phyloP scores from a whole-genome alignment of 148 eudicot genomes.

The Beta vulgaris region DNA sequence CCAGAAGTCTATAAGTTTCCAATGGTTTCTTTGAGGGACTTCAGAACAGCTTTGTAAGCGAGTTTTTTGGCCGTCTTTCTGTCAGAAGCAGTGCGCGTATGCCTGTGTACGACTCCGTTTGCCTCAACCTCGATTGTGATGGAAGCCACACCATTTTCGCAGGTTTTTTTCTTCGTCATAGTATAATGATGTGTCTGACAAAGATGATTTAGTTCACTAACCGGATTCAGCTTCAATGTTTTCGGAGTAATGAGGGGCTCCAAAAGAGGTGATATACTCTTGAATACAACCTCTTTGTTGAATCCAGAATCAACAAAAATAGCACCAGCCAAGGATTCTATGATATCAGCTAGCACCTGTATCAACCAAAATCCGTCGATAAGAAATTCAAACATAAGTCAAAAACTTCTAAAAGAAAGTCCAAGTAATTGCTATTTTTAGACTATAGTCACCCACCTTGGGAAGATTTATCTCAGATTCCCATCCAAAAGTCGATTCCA shows the following conservation, averaged over 20 bases:
- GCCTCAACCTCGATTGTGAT: conserved; percentile 63
- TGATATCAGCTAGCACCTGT: conserved; percentile 81
- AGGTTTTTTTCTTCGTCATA: conserved; percentile 26
- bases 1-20: neutral
- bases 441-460: conserved; percentile 76
- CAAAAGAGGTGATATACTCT: conserved; percentile 58
- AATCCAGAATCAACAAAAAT: conserved; percentile 72
- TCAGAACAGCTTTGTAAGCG: conserved; percentile 53
- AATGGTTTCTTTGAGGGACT: conserved; percentile 43
- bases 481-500: conserved; percentile 62
- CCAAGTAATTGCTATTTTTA: neutral
- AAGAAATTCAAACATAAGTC: neutral
- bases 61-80: conserved; percentile 53
- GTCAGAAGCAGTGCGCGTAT: conserved; percentile 36
- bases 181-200: conserved; percentile 45
- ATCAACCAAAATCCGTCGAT: neutral
- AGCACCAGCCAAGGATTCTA: conserved; percentile 92
- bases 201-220: conserved; percentile 46
- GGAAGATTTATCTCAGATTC: conserved; percentile 63
- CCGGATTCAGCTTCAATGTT: conserved; percentile 64
- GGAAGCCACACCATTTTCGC: conserved; percentile 37
- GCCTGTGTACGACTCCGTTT: conserved; percentile 34
- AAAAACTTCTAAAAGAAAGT: neutral
- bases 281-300: conserved; percentile 48
- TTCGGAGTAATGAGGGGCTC: conserved; percentile 76